phyloP scores from a whole-genome alignment of 2,329 filamentous ascomycete species.

The Chaetothyriales sp. region DNA sequence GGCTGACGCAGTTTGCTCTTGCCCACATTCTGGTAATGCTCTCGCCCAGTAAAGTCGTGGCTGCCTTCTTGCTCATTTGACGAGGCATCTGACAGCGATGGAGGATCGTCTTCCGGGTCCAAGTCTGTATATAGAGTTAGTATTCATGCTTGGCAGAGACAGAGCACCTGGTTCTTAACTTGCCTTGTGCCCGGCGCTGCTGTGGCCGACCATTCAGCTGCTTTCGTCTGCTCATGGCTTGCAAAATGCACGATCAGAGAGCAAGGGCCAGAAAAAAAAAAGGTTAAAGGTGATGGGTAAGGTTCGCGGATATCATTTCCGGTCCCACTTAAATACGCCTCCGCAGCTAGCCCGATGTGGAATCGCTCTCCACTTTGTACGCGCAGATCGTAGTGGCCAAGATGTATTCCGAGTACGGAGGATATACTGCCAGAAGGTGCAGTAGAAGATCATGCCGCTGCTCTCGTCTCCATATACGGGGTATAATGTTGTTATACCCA shows the following conservation, averaged over 20 bases:
- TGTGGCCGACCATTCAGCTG: background rate
- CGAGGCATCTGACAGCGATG: constrained; percentile 35
- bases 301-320: background rate
- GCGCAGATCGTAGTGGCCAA: no score
- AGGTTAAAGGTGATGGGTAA: background rate
- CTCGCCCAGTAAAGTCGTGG: constrained; percentile 49
- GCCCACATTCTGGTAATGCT: constrained; percentile 74
- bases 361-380: background rate
- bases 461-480: no score
- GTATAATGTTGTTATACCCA: background rate
- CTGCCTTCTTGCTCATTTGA: constrained; percentile 35
- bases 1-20: constrained; percentile 74
- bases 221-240: background rate
- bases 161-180: background rate
- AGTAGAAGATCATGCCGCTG: no score
- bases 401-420: background rate
- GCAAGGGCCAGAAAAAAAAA: background rate
- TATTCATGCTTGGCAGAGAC: background rate
- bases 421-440: no score
- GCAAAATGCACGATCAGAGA: background rate
- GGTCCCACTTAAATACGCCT: background rate
- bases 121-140: constrained; percentile 43
- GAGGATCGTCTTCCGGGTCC: constrained; percentile 60
- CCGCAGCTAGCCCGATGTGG: background rate
- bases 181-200: background rate